Evolutionary conservation across 225 moss, liverwort and hornwort genomes (phyloP).

Genomic region (Pseudoscleropodium purum): DNA sequence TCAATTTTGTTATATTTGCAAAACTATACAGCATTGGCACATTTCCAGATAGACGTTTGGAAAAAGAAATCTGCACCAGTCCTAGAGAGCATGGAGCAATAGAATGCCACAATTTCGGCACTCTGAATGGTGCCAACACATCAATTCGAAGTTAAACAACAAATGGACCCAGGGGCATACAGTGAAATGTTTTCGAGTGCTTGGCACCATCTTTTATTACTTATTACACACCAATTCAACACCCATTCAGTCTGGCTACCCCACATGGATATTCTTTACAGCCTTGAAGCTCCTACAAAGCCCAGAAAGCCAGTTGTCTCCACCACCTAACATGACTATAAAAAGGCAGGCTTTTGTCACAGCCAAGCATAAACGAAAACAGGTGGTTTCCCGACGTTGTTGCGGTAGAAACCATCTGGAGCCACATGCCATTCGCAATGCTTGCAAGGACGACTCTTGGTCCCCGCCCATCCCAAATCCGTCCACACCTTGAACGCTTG

Average conservation of each 20-base stretch:
- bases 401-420: not conserved
- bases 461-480: not conserved
- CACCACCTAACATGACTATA: too few relatives aligned
- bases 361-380: not conserved
- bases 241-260: not conserved
- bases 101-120: not conserved
- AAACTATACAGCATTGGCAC: not conserved
- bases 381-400: not conserved
- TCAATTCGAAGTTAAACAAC: not conserved
- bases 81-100: not conserved
- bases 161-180: not conserved
- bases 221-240: not conserved
- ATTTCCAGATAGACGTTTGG: not conserved
- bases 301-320: not conserved
- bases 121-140: not conserved
- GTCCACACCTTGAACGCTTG: not conserved
- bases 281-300: not conserved
- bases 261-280: not conserved
- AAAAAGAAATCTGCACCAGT: not conserved
- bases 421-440: not conserved
- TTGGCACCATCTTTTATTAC: not conserved
- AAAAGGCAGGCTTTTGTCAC: not conserved
- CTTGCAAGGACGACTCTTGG: not conserved
- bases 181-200: not conserved
- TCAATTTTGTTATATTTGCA: not conserved